A percentile compares a stretch with the other conserved stretches of the same genome.
phyloP scores from a whole-genome alignment of 768 basidiomycete species.

The Coprinopsis marcescibilis region DNA sequence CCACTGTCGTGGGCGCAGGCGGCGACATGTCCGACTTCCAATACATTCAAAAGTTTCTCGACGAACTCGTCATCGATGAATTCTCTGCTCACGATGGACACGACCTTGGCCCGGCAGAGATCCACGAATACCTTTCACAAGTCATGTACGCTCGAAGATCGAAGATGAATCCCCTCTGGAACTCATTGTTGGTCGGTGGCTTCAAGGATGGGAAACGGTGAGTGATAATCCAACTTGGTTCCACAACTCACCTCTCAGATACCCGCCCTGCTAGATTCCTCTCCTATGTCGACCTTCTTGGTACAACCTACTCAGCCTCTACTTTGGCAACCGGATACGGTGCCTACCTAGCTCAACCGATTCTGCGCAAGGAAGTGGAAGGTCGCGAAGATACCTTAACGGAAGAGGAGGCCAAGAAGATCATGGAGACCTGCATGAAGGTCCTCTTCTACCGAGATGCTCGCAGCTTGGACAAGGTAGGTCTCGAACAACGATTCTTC shows the following conservation, averaged over 20 bases:
- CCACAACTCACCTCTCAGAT: too few species aligned
- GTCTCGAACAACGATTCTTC: too few species aligned
- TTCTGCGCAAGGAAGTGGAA: conserved; percentile 89
- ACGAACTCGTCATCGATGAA: conserved; percentile 74
- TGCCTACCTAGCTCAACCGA: conserved; percentile 85
- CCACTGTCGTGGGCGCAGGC: conserved; percentile 85
- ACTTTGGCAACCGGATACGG: conserved; percentile 96
- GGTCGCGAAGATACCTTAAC: conserved; percentile 68
- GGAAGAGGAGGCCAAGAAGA: conserved; percentile 70
- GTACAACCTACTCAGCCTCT: conserved; percentile 92
- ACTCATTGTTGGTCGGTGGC: conserved; percentile 88
- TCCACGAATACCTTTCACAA: conserved; percentile 88
- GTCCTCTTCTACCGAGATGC: conserved; percentile 97
- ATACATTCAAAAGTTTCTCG: conserved; percentile 76
- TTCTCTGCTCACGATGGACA: conserved; percentile 80
- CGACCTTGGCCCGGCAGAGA: conserved; percentile 76
- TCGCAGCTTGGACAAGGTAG: conserved; percentile 89
- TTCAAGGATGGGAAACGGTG: conserved; percentile 80
- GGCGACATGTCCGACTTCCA: conserved; percentile 99
- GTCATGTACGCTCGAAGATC: conserved; percentile 86
- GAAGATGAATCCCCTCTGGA: conserved; percentile 95
- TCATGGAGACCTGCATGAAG: conserved; percentile 82
- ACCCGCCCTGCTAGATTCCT: conserved; percentile 62
- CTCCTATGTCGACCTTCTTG: conserved; percentile 89
- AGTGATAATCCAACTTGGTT: too few species aligned